These are phyloP conservation scores for Oryza glaberrima DNA, from an alignment of 176 grass and related monocot genomes.

Conservation along the genomic window DNA sequence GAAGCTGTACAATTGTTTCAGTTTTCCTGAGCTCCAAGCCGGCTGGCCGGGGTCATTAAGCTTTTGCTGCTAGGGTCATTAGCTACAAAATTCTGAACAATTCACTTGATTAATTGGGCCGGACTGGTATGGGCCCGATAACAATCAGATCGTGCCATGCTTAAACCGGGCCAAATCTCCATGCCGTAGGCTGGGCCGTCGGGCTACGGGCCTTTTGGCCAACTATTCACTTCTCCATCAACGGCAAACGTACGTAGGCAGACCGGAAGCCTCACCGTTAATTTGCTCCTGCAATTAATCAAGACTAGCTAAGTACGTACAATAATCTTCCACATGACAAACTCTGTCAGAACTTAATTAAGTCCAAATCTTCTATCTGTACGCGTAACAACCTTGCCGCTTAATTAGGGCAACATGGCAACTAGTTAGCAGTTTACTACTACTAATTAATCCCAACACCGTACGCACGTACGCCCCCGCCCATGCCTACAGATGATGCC, in stretches of 20 bases:
- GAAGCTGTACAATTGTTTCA: too few relatives aligned
- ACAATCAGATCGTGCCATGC: too few relatives aligned
- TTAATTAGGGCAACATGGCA: background rate
- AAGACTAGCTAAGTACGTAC: background rate
- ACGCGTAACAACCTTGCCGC: background rate
- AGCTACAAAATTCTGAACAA: too few relatives aligned
- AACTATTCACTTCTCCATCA: too few relatives aligned
- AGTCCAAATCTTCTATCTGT: background rate
- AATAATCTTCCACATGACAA: background rate
- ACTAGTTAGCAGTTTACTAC: background rate
- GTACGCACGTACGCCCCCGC: background rate
- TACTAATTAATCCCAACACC: background rate
- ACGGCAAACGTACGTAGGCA: background rate
- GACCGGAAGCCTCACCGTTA: background rate
- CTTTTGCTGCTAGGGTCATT: too few relatives aligned
- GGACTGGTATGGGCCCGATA: too few relatives aligned
- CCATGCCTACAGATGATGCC: background rate
- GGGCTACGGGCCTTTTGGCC: too few relatives aligned
- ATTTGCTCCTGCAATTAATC: background rate
- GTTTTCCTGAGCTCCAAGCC: too few relatives aligned
- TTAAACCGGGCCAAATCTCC: too few relatives aligned
- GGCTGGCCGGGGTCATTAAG: too few relatives aligned
- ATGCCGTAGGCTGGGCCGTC: too few relatives aligned
- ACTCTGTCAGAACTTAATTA: background rate
- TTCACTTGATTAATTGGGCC: too few relatives aligned